Evolutionary conservation across 2,329 filamentous ascomycete genomes (phyloP).

Genomic region (Aspergillus caelatus): DNA sequence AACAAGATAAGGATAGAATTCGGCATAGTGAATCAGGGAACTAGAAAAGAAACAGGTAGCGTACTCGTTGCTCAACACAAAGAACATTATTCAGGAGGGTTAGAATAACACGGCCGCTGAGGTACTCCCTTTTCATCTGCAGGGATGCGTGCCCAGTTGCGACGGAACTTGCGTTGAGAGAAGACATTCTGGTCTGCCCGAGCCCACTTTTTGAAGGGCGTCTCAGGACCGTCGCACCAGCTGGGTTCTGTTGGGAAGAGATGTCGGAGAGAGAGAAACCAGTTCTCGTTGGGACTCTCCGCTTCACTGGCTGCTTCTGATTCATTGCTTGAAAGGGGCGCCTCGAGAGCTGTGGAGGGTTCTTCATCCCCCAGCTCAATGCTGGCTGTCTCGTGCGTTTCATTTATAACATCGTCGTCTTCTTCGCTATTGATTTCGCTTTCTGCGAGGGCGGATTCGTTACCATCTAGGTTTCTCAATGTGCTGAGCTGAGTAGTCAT

Average conservation of each 20-base stretch:
- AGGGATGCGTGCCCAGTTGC: constrained; percentile 29
- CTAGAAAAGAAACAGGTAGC: not conserved
- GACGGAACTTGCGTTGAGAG: constrained; percentile 29
- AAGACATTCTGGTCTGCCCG: constrained; percentile 36
- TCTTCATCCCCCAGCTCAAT: constrained; percentile 40
- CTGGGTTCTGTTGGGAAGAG: constrained; percentile 22
- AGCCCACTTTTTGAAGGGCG: constrained; percentile 44
- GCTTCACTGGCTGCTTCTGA: constrained; percentile 6
- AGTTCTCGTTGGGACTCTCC: constrained; percentile 27
- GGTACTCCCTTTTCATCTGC: constrained; percentile 39
- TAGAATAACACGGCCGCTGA: constrained; percentile 17
- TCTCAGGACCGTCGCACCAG: constrained; percentile 40
- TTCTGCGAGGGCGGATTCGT: not conserved
- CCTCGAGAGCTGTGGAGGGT: constrained; percentile 2
- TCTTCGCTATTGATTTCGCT: constrained; percentile 8
- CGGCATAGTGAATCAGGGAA: not conserved
- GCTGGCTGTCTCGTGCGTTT: constrained; percentile 39
- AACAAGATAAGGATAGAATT: not conserved
- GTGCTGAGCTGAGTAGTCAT: not conserved
- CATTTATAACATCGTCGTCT: constrained; percentile 19
- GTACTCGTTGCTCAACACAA: not conserved
- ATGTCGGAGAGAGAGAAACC: constrained; percentile 34
- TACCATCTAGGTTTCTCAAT: not conserved
- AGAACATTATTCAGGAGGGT: not conserved
- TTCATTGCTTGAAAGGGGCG: constrained; percentile 4